These are phyloP conservation scores for Corymbia calophylla DNA, from an alignment of 441 rosid species.

Conservation along the genomic window DNA sequence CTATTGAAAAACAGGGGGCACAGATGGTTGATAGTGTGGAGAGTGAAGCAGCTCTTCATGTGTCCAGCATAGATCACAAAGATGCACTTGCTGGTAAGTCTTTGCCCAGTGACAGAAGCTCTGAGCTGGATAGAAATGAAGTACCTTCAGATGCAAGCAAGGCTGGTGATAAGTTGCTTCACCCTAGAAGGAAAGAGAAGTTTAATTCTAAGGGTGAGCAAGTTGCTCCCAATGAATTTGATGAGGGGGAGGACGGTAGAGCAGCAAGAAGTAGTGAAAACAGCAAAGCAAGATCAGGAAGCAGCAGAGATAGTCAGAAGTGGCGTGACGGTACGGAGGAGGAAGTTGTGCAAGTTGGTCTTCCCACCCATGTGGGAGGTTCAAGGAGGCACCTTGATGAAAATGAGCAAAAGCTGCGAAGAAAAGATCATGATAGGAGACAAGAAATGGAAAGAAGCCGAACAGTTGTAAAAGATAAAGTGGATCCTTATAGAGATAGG, in stretches of 20 bases:
- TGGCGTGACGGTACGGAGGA: conserved; percentile 64
- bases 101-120: conserved; percentile 29
- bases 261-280: conserved; percentile 90
- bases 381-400: conserved; percentile 44
- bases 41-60: conserved; percentile 44
- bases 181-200: conserved; percentile 26
- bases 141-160: conserved; percentile 9
- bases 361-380: conserved; percentile 31
- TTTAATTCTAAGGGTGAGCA: conserved; percentile 32
- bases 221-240: conserved; percentile 37
- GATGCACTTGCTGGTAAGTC: conserved; percentile 32
- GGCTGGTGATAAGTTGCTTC: conserved; percentile 15
- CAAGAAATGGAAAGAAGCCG: conserved; percentile 55
- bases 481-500: conserved; percentile 48
- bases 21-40: conserved; percentile 58
- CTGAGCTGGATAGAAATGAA: conserved; percentile 44
- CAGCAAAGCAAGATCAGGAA: conserved; percentile 84
- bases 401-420: conserved; percentile 37
- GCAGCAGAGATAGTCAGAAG: conserved; percentile 74
- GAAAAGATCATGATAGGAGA: conserved; percentile 59
- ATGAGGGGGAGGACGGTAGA: conserved; percentile 62
- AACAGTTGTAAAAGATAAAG: conserved; percentile 39
- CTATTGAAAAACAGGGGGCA: conserved; percentile 35
- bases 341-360: conserved; percentile 66
- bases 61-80: conserved; percentile 45